Conservation (phyloP, 2,329 filamentous ascomycete species). For the Leptographium radiaticola region DNA sequence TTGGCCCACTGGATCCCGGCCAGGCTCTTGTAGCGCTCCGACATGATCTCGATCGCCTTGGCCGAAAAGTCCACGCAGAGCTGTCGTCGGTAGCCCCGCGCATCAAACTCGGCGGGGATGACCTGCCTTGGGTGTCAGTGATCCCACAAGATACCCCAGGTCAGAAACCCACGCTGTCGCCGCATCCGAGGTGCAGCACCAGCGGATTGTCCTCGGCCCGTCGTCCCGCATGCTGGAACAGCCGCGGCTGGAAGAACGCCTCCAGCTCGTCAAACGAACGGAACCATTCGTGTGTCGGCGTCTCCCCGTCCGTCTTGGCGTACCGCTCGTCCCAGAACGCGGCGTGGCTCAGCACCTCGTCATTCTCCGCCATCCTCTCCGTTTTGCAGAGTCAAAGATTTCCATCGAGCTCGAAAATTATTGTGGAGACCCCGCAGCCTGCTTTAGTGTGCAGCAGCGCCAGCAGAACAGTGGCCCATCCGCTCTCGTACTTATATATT, state of each 20-base stretch:
- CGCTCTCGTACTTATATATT: no score
- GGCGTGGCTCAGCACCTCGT: conserved; percentile 20
- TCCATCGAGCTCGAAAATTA: no score
- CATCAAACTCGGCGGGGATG: conserved; percentile 33
- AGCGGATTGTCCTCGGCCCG: conserved; percentile 20
- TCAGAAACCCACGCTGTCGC: conserved; percentile 30
- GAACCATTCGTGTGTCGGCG: conserved; percentile 41
- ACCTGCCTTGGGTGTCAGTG: conserved; percentile 21
- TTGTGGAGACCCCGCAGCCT: no score
- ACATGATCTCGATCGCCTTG: conserved; percentile 40
- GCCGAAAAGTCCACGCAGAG: conserved; percentile 44
- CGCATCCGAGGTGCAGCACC: conserved; percentile 44
- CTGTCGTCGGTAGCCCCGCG: conserved; percentile 35
- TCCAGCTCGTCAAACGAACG: conserved; percentile 32
- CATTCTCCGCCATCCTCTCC: conserved; percentile 14
- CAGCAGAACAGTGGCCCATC: no score
- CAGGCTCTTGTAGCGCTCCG: conserved; percentile 22
- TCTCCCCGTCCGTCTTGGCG: conserved; percentile 20
- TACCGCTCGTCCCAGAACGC: conserved; percentile 41
- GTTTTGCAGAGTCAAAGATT: no score
- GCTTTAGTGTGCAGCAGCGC: no score
- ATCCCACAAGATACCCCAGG: neutral
- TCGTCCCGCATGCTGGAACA: conserved; percentile 21
- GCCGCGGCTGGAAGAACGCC: conserved; percentile 29
- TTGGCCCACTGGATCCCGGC: conserved; percentile 33